Evolutionary conservation across 805 yeast genomes (phyloP).

Genomic region (Scheffersomyces spartinae): DNA sequence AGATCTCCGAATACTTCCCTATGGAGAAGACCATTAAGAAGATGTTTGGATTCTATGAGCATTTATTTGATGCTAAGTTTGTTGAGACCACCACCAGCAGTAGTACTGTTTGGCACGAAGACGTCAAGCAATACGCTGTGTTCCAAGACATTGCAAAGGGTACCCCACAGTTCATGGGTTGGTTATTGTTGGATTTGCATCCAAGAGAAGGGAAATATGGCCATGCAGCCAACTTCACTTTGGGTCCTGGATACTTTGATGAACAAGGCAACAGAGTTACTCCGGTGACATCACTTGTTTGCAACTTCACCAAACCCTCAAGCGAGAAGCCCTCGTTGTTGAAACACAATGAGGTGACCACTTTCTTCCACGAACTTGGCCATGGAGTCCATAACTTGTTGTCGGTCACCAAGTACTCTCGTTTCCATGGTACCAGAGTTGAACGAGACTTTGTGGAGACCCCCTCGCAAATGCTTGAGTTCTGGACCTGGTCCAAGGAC

Average conservation of each 20-base stretch:
- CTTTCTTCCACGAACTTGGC: conserved; percentile 84
- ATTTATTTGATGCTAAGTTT: conserved; percentile 58
- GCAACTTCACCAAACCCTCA: conserved; percentile 74
- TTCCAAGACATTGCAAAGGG: conserved; percentile 44
- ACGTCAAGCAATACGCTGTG: conserved; percentile 63
- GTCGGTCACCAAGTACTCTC: conserved; percentile 50
- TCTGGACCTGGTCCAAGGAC: conserved; percentile 71
- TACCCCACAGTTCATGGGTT: conserved; percentile 55
- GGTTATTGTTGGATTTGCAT: conserved; percentile 70
- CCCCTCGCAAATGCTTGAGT: conserved; percentile 83
- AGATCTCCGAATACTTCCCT: conserved; percentile 72
- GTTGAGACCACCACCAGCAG: conserved; percentile 30
- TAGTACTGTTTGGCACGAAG: conserved; percentile 61
- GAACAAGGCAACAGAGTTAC: conserved; percentile 38
- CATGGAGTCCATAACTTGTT: conserved; percentile 78
- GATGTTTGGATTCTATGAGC: conserved; percentile 65
- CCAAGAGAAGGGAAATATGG: conserved; percentile 83
- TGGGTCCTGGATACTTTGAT: conserved; percentile 46
- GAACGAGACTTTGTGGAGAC: conserved; percentile 86
- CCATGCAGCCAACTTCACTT: conserved; percentile 77
- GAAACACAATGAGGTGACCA: conserved; percentile 67
- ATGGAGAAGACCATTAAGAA: conserved; percentile 51
- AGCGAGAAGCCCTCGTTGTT: conserved; percentile 59
- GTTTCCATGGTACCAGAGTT: conserved; percentile 69
- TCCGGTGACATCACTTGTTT: conserved; percentile 71